Conservation (phyloP, 2,329 filamentous ascomycete genomes). For the Lasiodiplodia hormozganensis region DNA sequence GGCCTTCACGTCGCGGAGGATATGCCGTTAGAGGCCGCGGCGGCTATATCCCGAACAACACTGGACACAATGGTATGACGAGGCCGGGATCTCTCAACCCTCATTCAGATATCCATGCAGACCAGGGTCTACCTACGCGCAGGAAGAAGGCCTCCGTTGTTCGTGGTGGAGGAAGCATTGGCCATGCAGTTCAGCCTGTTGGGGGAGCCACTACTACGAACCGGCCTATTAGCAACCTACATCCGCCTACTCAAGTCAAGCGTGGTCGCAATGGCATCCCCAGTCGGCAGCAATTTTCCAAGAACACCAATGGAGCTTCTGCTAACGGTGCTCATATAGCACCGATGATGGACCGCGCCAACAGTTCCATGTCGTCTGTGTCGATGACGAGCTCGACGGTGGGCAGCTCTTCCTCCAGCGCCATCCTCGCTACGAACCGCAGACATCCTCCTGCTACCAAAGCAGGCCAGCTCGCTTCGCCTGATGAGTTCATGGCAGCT, state of each 20-base stretch:
- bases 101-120: slow-evolving; percentile 17
- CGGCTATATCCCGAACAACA: background rate
- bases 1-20: background rate
- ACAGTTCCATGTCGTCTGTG: slow-evolving; percentile 1
- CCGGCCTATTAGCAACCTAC: background rate
- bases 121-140: background rate
- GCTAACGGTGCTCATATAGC: background rate
- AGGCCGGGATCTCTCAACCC: background rate
- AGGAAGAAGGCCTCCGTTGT: background rate
- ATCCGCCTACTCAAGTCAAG: background rate
- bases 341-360: slow-evolving; percentile 13
- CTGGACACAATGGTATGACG: background rate
- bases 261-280: background rate
- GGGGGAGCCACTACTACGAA: background rate
- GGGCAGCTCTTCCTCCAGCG: background rate
- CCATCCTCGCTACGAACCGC: background rate
- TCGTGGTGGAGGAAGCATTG: background rate
- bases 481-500: slow-evolving; percentile 26
- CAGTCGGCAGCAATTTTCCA: background rate
- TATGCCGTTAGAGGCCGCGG: background rate
- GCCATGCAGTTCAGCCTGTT: background rate
- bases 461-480: background rate
- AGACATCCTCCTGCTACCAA: background rate
- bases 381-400: background rate
- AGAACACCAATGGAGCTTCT: background rate